Evolutionary conservation across 1,139 yeast genomes (phyloP).

Genomic region (Saccharomycopsis crataegensis): DNA sequence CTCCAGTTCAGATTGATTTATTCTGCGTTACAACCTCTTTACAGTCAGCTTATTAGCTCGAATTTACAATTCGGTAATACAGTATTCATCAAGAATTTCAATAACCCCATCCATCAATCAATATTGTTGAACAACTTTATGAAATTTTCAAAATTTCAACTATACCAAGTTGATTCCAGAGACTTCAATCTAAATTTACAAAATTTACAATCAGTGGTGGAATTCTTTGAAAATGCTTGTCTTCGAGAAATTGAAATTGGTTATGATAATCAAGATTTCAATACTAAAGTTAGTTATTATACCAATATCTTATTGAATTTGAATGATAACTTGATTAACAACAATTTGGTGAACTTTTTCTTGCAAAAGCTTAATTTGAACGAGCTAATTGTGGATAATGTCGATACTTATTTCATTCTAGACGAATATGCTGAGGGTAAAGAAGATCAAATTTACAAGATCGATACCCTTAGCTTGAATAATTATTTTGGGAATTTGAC

Average conservation of each 20-base stretch:
- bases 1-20: conserved; percentile 38
- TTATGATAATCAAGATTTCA: conserved; percentile 44
- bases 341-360: conserved; percentile 38
- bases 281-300: conserved; percentile 31
- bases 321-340: conserved; percentile 34
- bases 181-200: conserved; percentile 32
- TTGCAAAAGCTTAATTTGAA: conserved; percentile 32
- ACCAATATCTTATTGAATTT: conserved; percentile 30
- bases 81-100: conserved; percentile 39
- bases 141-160: conserved; percentile 34
- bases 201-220: conserved; percentile 51
- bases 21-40: conserved; percentile 37
- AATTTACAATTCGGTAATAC: conserved; percentile 38
- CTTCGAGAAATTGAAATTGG: conserved; percentile 62
- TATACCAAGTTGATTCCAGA: conserved; percentile 29
- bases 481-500: conserved; percentile 25
- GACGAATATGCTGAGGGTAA: neutral
- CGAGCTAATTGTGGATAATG: conserved; percentile 32
- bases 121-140: conserved; percentile 20
- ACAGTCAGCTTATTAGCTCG: conserved; percentile 40
- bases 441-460: conserved; percentile 28
- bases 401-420: conserved; percentile 19
- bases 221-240: conserved; percentile 67
- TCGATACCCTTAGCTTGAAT: conserved; percentile 28
- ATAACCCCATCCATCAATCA: conserved; percentile 26